Evolutionary conservation across 139 green algal genomes (phyloP).

Genomic region (Deuterostichococcus epilithicus): DNA sequence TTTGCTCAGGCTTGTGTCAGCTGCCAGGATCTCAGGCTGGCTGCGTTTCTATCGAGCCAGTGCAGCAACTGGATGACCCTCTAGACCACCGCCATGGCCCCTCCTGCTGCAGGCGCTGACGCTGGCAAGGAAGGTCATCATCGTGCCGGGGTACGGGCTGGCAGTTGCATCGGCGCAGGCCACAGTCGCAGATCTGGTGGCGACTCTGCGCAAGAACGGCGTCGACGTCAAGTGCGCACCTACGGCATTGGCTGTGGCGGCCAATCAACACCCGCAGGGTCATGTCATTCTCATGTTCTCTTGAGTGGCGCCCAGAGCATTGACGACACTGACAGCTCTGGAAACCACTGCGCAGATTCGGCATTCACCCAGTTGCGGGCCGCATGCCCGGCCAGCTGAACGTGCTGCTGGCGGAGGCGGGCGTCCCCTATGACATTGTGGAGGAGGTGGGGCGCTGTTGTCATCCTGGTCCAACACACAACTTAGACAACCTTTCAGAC

Average conservation of each 20-base stretch:
- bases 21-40: too few relatives aligned
- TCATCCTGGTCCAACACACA: too few relatives aligned
- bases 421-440: constrained; percentile 64
- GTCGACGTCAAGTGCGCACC: constrained; percentile 39
- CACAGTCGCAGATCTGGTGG: constrained; percentile 62
- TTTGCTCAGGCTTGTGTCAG: too few relatives aligned
- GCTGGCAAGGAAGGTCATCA: constrained; percentile 61
- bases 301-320: constrained; percentile 14
- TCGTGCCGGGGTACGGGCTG: constrained; percentile 83
- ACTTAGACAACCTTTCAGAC: too few relatives aligned
- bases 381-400: constrained; percentile 93
- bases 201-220: constrained; percentile 47
- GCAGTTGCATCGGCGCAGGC: constrained; percentile 84
- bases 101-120: constrained; percentile 35
- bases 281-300: not conserved
- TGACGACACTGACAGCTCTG: constrained; percentile 9
- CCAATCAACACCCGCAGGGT: not conserved
- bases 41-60: too few relatives aligned
- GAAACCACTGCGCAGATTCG: constrained; percentile 67
- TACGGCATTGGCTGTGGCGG: not conserved
- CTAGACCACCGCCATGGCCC: too few relatives aligned
- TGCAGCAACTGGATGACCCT: too few relatives aligned
- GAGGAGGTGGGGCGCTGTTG: too few relatives aligned
- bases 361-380: constrained; percentile 81
- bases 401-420: constrained; percentile 89